phyloP scores from a whole-genome alignment of 2,329 filamentous ascomycete species.

The Sarocladium oryzae region DNA sequence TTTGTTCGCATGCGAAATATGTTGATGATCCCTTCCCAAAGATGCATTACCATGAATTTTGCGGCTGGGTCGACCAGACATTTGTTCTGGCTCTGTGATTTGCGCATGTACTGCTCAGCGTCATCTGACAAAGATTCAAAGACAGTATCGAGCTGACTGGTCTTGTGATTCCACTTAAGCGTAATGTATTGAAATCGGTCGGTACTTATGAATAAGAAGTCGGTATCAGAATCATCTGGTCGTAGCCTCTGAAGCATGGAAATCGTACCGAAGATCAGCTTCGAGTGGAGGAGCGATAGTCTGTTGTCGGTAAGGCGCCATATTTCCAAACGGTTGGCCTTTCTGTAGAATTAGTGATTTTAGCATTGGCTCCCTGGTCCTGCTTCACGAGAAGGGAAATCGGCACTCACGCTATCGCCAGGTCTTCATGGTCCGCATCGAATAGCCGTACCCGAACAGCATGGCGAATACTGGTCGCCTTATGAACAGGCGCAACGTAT shows the following conservation, averaged over 20 bases:
- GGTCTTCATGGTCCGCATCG: conserved; percentile 65
- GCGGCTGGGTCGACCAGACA: conserved; percentile 79
- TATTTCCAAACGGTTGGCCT: conserved; percentile 79
- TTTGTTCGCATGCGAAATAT: conserved; percentile 44
- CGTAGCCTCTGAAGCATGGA: conserved; percentile 76
- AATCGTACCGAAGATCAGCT: conserved; percentile 76
- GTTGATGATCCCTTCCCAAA: conserved; percentile 55
- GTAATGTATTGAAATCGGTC: conserved; percentile 89
- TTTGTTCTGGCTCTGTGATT: conserved; percentile 75
- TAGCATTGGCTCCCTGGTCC: too few species aligned
- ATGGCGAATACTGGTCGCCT: conserved; percentile 84
- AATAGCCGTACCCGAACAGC: conserved; percentile 76
- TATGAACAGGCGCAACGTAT: conserved; percentile 89
- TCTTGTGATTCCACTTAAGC: conserved; percentile 67
- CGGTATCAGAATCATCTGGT: conserved; percentile 65
- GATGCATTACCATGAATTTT: conserved; percentile 48
- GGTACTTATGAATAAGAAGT: conserved; percentile 89
- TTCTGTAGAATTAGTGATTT: conserved; percentile 41
- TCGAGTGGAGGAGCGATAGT: conserved; percentile 59
- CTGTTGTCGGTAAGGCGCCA: conserved; percentile 63
- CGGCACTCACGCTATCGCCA: conserved; percentile 79
- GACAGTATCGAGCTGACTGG: conserved; percentile 42
- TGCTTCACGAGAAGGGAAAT: too few species aligned
- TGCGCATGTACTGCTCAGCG: conserved; percentile 57
- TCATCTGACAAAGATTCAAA: conserved; percentile 46